Conservation (phyloP, 208 protist genomes). For the Acanthamoeba sp. region DNA sequence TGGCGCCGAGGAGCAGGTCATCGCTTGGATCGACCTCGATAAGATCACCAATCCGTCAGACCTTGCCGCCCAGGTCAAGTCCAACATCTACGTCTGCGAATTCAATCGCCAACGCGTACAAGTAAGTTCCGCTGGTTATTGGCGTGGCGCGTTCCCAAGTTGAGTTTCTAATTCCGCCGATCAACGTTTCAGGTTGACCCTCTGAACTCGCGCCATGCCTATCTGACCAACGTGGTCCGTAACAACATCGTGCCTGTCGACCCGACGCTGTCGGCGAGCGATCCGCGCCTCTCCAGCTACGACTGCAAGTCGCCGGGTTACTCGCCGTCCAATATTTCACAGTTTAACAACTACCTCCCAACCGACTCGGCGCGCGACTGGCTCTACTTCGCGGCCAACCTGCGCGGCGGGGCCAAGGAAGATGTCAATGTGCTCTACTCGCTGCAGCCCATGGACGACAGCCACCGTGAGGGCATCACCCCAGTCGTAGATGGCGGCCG, state of each 20-base stretch:
- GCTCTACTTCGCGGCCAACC: constrained; percentile 80
- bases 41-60: neutral
- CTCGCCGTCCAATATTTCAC: constrained; percentile 1
- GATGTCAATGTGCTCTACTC: constrained; percentile 58
- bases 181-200: too few species aligned
- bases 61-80: neutral
- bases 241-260: constrained; percentile 81
- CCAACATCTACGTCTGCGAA: constrained; percentile 79
- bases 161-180: too few species aligned
- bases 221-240: constrained; percentile 58
- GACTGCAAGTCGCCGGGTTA: neutral
- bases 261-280: constrained; percentile 33
- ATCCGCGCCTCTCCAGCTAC: constrained; percentile 21
- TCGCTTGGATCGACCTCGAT: neutral
- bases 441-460: neutral
- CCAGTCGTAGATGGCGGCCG: constrained; percentile 72
- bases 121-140: too few species aligned
- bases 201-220: too few species aligned
- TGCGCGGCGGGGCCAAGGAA: constrained; percentile 77
- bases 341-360: constrained; percentile 74
- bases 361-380: constrained; percentile 77
- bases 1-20: too few species aligned
- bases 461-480: constrained; percentile 56
- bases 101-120: constrained; percentile 72
- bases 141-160: too few species aligned